Evolutionary conservation across 345 rosid species (phyloP).

Genomic region (Brassica nigra): DNA sequence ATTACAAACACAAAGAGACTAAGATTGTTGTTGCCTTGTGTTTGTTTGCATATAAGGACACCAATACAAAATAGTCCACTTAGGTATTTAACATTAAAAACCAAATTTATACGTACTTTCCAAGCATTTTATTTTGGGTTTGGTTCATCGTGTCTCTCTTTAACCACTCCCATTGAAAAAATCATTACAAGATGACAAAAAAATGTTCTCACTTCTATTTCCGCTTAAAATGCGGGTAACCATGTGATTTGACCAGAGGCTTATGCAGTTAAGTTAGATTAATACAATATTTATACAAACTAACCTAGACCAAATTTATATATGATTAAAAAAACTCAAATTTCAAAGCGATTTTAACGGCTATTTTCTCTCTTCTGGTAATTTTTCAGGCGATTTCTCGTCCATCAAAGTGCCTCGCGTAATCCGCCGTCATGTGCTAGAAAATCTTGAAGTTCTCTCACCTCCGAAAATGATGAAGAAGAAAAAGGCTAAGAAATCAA

Average conservation of each 20-base stretch:
- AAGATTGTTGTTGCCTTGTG: conserved; percentile 23
- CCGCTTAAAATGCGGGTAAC: conserved; percentile 40
- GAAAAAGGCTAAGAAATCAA: no score
- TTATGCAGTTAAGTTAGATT: conserved; percentile 3
- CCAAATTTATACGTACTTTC: conserved; percentile 25
- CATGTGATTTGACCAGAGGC: conserved; percentile 34
- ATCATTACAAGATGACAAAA: conserved; percentile 37
- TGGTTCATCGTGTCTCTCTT: conserved; percentile 32
- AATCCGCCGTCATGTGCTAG: no score
- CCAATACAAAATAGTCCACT: conserved; percentile 33
- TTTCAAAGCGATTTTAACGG: no score
- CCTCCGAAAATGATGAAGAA: no score
- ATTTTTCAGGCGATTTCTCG: no score
- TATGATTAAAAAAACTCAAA: not conserved
- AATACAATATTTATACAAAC: not conserved
- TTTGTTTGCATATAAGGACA: conserved; percentile 37
- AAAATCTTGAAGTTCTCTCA: no score
- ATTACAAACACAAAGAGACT: conserved; percentile 42
- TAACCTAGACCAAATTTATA: not conserved
- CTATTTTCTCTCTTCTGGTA: no score
- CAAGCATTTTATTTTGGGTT: conserved; percentile 36
- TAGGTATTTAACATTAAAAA: conserved; percentile 7
- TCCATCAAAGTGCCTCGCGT: no score
- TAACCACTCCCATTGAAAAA: conserved; percentile 45
- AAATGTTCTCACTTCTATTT: conserved; percentile 25